These are phyloP conservation scores for Oenanthe javanica DNA, from an alignment of 140 eudicot species.

Conservation along the genomic window DNA sequence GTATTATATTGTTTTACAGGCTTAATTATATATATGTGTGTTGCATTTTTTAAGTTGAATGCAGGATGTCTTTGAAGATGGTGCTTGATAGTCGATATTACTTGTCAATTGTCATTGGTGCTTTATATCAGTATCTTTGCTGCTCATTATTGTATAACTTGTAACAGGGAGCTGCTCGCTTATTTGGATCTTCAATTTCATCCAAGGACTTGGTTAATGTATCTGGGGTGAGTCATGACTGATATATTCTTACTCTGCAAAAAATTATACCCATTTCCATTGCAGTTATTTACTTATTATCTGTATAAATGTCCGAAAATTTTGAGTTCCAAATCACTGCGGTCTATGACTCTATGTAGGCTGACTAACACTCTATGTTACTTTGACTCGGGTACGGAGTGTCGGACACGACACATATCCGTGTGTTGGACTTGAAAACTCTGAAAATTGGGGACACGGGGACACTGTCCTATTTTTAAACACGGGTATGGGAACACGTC, in stretches of 20 bases:
- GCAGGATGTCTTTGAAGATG: not conserved
- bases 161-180: slow-evolving; percentile 90
- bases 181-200: slow-evolving; percentile 90
- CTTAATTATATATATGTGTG: not conserved
- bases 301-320: not conserved
- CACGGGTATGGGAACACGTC: too few species aligned
- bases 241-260: not conserved
- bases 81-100: not conserved
- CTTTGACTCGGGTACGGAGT: too few species aligned
- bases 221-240: slow-evolving; percentile 91
- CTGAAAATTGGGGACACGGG: too few species aligned
- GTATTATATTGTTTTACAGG: not conserved
- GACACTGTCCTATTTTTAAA: too few species aligned
- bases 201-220: slow-evolving; percentile 86
- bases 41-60: not conserved
- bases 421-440: too few species aligned
- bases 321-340: not conserved
- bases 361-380: too few species aligned
- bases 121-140: not conserved
- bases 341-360: not conserved
- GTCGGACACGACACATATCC: too few species aligned
- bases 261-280: not conserved
- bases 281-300: not conserved
- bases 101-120: not conserved
- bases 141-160: slow-evolving; percentile 10